phyloP scores from a whole-genome alignment of 2,329 filamentous ascomycete genomes.

The Ophidiomyces ophidiicola region DNA sequence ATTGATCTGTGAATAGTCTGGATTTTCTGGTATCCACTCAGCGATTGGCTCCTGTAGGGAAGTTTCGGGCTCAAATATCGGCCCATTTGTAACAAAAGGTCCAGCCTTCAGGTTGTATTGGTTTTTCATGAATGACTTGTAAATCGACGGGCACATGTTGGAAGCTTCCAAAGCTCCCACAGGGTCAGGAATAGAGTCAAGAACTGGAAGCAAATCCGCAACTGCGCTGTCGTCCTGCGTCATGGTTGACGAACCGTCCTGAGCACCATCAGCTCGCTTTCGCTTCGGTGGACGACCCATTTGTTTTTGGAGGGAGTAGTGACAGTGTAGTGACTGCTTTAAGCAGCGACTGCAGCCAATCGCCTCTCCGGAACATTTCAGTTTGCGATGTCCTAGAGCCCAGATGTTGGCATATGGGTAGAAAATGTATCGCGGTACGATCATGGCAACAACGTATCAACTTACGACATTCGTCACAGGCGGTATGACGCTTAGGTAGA shows the following conservation, averaged over 20 bases:
- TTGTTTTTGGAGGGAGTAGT: conserved; percentile 38
- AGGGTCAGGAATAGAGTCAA: conserved; percentile 15
- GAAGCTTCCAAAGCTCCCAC: conserved; percentile 18
- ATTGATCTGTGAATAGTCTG: conserved; percentile 13
- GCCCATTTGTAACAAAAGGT: conserved; percentile 12
- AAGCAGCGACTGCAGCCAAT: conserved; percentile 33
- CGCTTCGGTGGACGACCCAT: conserved; percentile 38
- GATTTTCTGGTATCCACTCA: conserved; percentile 5
- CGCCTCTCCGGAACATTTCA: conserved; percentile 38
- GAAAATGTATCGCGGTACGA: conserved; percentile 2
- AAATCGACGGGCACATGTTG: conserved; percentile 23
- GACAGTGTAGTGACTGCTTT: conserved; percentile 32
- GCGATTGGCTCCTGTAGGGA: background rate
- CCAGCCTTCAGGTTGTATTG: conserved; percentile 12
- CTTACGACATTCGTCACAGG: conserved; percentile 40
- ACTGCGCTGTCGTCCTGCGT: background rate
- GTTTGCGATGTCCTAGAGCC: conserved; percentile 33
- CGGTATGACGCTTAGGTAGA: conserved; percentile 33
- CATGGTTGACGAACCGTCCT: background rate
- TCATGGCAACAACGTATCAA: conserved; percentile 16
- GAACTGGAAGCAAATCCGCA: conserved; percentile 3
- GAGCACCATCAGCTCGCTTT: conserved; percentile 18
- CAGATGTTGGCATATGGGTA: conserved; percentile 14
- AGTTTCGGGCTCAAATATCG: conserved; percentile 11
- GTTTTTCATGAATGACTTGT: conserved; percentile 15